Base-by-base conservation (phyloP, 2,329 filamentous ascomycete species). In the Alternaria ethzedia region DNA sequence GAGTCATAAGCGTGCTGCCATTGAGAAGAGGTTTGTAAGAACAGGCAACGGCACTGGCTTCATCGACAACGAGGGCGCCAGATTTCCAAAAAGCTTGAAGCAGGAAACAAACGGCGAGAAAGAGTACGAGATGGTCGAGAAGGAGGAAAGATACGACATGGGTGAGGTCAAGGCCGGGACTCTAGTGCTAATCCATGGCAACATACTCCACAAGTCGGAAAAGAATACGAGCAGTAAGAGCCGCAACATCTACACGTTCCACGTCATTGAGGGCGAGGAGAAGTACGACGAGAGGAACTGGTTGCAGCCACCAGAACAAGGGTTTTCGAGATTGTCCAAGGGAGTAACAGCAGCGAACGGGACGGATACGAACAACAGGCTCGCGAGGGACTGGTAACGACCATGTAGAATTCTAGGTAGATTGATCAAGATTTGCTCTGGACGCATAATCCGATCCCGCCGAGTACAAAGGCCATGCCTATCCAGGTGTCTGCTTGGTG, bases 211-310 rank as follows among this genome's bases (percentile, higher is more conserved):
- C 82, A 97, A 97, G 88, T 97, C 94, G 78, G 94, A 97, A 87
- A 92, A 87, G 85, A 99, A 99, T 78, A 86, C 88, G 59, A 97
- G 94, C 78, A 82, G 86, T 68, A 95, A 93, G 84, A 94, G 94
- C 21, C 86, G 95, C 69, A 96, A 96, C 77, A 97, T 97, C 57
- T 99, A 98, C 81, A 98, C 96, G 0, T 99, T 98, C 79, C 96
- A 99, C 83, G 88, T 97, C 61, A 98, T 98, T 75, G 96, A 98
- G 82, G 92, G 91, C 0, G 87, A 91, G 20, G 84, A 89, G 46
- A 84, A 83, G 58, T 99, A 98, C 79, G 96, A 98, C 80, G 86
- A 87, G 81, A 86, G 86, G 81, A 99, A 99, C 81, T 98, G 96
- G 96, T 81, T 99, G 79, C 95, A 97, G 83, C 93, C 94, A 61